Conservation (phyloP, 2,329 filamentous ascomycete species). For the Pseudocercospora cruenta region DNA sequence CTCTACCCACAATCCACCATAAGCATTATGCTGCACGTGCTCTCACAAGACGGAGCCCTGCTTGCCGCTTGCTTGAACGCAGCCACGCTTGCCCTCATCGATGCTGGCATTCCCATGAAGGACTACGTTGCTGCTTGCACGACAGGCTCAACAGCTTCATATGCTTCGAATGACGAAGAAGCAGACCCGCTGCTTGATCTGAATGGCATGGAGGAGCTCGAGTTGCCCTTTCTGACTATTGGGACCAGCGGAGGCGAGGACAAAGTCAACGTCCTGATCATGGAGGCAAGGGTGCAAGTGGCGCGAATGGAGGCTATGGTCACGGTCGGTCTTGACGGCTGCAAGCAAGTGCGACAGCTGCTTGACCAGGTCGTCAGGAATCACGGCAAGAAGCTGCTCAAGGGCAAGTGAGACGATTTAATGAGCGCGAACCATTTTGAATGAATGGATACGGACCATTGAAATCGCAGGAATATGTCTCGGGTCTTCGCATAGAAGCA, state of each 20-base stretch:
- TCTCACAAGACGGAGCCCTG: constrained; percentile 86
- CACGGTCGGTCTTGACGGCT: constrained; percentile 88
- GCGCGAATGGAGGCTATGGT: constrained; percentile 87
- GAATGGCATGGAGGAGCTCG: constrained; percentile 79
- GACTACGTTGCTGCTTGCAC: constrained; percentile 90
- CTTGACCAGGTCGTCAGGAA: constrained; percentile 78
- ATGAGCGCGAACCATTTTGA: not conserved
- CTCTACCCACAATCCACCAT: constrained; percentile 89
- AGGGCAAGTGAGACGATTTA: constrained; percentile 31
- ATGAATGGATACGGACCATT: no score
- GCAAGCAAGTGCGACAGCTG: constrained; percentile 79
- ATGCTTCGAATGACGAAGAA: constrained; percentile 65
- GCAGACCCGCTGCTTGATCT: constrained; percentile 81
- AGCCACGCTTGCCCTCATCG: constrained; percentile 84
- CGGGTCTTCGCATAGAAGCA: not conserved
- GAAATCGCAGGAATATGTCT: not conserved
- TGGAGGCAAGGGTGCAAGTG: constrained; percentile 87
- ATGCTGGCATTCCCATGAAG: constrained; percentile 93
- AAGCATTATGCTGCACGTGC: constrained; percentile 78
- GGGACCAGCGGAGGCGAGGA: constrained; percentile 65
- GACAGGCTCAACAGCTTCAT: constrained; percentile 74
- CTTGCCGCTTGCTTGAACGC: constrained; percentile 91
- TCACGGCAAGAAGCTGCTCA: constrained; percentile 67
- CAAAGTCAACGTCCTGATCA: constrained; percentile 75
- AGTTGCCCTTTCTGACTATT: constrained; percentile 85